Conservation (phyloP, 2,329 filamentous ascomycete genomes). For the Catunica adiposa region DNA sequence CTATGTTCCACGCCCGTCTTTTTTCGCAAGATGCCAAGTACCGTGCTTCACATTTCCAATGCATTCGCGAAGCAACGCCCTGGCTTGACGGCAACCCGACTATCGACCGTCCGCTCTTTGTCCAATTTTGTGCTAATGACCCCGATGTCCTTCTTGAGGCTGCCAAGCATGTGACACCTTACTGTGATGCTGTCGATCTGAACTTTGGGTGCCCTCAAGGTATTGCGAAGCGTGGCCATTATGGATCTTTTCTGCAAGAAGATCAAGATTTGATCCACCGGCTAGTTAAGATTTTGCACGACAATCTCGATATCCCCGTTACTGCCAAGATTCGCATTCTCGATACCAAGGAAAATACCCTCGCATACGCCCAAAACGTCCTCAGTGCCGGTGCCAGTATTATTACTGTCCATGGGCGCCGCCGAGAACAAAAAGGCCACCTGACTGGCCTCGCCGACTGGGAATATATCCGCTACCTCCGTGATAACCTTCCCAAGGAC, state of each 20-base stretch:
- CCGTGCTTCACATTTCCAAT: constrained; percentile 63
- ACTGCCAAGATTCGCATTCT: constrained; percentile 90
- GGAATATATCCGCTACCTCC: constrained; percentile 63
- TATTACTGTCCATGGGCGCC: constrained; percentile 77
- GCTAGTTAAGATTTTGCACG: constrained; percentile 72
- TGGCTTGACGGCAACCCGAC: constrained; percentile 77
- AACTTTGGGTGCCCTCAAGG: constrained; percentile 95
- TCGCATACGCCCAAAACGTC: constrained; percentile 80
- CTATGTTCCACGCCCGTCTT: constrained; percentile 89
- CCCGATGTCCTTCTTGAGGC: constrained; percentile 64
- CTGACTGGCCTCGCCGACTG: constrained; percentile 88
- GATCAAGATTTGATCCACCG: constrained; percentile 67
- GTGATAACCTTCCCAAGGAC: constrained; percentile 67
- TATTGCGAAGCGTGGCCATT: constrained; percentile 78
- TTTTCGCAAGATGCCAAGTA: constrained; percentile 65
- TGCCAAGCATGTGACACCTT: constrained; percentile 60
- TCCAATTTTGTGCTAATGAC: constrained; percentile 91
- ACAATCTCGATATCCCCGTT: constrained; percentile 62
- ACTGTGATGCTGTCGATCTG: constrained; percentile 88
- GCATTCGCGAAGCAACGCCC: constrained; percentile 22
- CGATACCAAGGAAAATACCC: constrained; percentile 69
- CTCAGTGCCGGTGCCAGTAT: constrained; percentile 80
- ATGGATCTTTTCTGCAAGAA: constrained; percentile 90
- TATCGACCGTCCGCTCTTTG: constrained; percentile 77
- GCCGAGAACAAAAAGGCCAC: constrained; percentile 87